These are phyloP conservation scores for Aspergillus sclerotioniger DNA, from an alignment of 495 filamentous ascomycete genomes.

Conservation along the genomic window DNA sequence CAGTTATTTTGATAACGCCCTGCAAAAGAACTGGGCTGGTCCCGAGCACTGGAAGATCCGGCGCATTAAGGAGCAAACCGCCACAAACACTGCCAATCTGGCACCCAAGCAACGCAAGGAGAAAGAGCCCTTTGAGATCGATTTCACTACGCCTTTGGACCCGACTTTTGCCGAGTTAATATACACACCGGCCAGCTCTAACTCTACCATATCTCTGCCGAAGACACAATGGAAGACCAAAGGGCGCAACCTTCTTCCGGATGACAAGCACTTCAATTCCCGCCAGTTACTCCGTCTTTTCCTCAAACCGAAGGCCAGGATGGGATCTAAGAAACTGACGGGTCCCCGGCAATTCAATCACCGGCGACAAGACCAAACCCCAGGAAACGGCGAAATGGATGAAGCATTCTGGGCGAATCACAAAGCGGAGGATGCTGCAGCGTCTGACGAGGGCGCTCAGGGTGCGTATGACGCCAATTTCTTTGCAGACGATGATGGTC, in stretches of 20 bases:
- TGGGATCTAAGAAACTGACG: slow-evolving; percentile 56
- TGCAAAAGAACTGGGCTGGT: slow-evolving; percentile 97
- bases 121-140: slow-evolving; percentile 93
- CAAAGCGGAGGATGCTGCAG: slow-evolving; percentile 51
- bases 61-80: slow-evolving; percentile 81
- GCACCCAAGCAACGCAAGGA: slow-evolving; percentile 70
- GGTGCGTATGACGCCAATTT: slow-evolving; percentile 95
- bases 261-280: slow-evolving; percentile 98
- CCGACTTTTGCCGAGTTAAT: slow-evolving; percentile 71
- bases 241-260: slow-evolving; percentile 86
- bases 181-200: slow-evolving; percentile 79
- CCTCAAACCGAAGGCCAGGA: slow-evolving; percentile 85
- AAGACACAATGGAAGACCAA: slow-evolving; percentile 96
- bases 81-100: slow-evolving; percentile 54
- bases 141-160: slow-evolving; percentile 75
- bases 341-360: slow-evolving; percentile 40
- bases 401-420: slow-evolving; percentile 94
- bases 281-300: slow-evolving; percentile 84
- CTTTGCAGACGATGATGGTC: slow-evolving; percentile 94
- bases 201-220: slow-evolving; percentile 75
- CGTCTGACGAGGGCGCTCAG: slow-evolving; percentile 52
- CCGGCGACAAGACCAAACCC: slow-evolving; percentile 48
- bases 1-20: slow-evolving; percentile 92
- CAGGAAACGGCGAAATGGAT: slow-evolving; percentile 70
- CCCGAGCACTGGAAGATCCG: slow-evolving; percentile 98